Conservation (phyloP, 2,329 filamentous ascomycete species). For the Mariannaea sp. region DNA sequence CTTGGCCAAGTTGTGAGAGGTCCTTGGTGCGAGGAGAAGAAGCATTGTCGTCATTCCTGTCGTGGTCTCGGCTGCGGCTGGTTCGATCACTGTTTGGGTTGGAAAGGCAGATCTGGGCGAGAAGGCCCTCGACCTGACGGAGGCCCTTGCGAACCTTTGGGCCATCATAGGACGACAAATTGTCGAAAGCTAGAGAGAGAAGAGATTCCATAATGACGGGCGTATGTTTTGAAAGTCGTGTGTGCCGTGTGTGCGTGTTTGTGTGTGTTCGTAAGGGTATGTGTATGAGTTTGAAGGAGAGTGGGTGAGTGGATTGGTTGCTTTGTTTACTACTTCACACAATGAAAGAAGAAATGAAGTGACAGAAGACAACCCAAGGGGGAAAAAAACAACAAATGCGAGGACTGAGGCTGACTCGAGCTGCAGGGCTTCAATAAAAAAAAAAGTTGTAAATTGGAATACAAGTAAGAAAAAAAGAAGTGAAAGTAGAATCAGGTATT, state of each 20-base stretch:
- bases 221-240: slow-evolving; percentile 3
- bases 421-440: slow-evolving; percentile 16
- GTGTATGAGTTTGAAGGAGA: slow-evolving; percentile 12
- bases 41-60: slow-evolving; percentile 47
- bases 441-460: slow-evolving; percentile 14
- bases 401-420: slow-evolving; percentile 12
- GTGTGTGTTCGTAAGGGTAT: slow-evolving; percentile 23
- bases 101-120: slow-evolving; percentile 92
- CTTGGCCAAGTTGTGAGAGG: slow-evolving; percentile 72
- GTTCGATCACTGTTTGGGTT: slow-evolving; percentile 38
- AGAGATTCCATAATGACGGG: slow-evolving; percentile 77
- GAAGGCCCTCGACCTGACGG: slow-evolving; percentile 88
- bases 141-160: slow-evolving; percentile 91
- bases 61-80: slow-evolving; percentile 29
- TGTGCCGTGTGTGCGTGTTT: not conserved
- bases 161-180: slow-evolving; percentile 89
- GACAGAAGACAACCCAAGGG: not conserved
- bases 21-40: slow-evolving; percentile 58
- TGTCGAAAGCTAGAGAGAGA: slow-evolving; percentile 92
- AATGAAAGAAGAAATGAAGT: slow-evolving; percentile 11
- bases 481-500: slow-evolving; percentile 21
- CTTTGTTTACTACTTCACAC: slow-evolving; percentile 24
- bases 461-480: slow-evolving; percentile 23
- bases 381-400: slow-evolving; percentile 2
- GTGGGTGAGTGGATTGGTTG: slow-evolving; percentile 19